Base-by-base conservation (phyloP, 2,329 filamentous ascomycete species). In the Tolypocladium tropicale region DNA sequence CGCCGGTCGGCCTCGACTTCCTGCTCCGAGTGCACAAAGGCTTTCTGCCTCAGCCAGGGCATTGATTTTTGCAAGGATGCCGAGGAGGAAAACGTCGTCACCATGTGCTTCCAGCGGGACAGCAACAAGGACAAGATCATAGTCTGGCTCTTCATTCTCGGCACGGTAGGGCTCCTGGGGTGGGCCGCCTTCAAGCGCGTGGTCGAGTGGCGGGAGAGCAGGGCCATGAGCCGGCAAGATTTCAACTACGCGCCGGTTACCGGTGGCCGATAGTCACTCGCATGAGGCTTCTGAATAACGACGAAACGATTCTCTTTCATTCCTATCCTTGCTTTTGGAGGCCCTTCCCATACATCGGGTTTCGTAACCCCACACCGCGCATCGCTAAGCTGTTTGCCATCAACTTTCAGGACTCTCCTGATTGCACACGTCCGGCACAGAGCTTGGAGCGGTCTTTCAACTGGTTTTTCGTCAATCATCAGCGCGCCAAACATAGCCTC, bases 111-210 rank as follows among this genome's bases (percentile, higher is more conserved):
- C 70, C 82, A 86, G 74, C 78, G 83, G 60, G 83, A 86, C 68
- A 83, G 80, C 67, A 78, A 78, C 68, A 86, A 86, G 71, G 83
- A 86, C 69, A 78, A 80, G 70, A 76, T 85, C 61, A 85, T 86
- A 37, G 83, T 86, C 4, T 83, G 83, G 78, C 78, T 74, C 1
- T 86, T 86, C 68, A 78, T 86, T 52, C 66, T 83, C 11, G 80
- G 78, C 54, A 85, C 81, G 0, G 64, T 76, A 4, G 82, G 81
- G 1, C 67, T 86, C 58, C 70, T 86, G 53, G 81, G 77, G 30
- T 86, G 82, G 82, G 81, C 83, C 7, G 79, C 73, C 9, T 72
- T 78, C 57, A 78, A 76, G 68, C 76, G 75, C 53, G 65, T 78
- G 46, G 56, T 78, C 33, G 77, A 80, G 53, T 68, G 65, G 63